Evolutionary conservation across 108 stramenopile species (phyloP), one percentile per base, ranked within the genome.

Genomic region (Cylindrotheca fusiformis): DNA sequence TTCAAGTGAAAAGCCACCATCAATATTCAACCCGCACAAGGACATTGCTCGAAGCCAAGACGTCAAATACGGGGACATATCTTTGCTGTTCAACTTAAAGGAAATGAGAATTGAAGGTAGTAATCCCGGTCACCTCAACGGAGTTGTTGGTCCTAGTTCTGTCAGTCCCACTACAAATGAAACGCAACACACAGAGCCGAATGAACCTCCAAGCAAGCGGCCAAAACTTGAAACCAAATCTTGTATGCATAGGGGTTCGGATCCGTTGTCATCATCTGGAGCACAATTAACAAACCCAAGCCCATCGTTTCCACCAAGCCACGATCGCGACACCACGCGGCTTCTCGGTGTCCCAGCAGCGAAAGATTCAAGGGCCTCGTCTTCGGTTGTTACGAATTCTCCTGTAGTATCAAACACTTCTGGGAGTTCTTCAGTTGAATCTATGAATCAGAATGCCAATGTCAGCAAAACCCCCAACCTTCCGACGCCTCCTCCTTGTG

Each of bases 171-270:
- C 36, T 41, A 14, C 14, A 6, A 10, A 14, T 41, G 36, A 41
- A 41, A 14, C 36, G 14, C 36, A 41, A 10, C 10, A 41, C 6
- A 41, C 36, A 41, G 36, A 6, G 36, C 14, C 36, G 14, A 14
- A 41, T 6, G 10, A 41, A 50, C 68, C 68, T 23, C 51, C 49
- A 32, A 52, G 14, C n/a, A 70, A 70, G 26, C 60, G 61, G 4
- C 55, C 62, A 46, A 70, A 70, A 48, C 5, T 57, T 20, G 68
- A 69, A 47, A 6, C 57, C 19, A n/a, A n/a, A n/a, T n/a, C n/a
- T n/a, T n/a, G n/a, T n/a, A n/a, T n/a, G n/a, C n/a, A n/a, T n/a
- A n/a, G n/a, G n/a, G n/a, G n/a, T n/a, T n/a, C n/a, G n/a, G n/a
- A n/a, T n/a, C n/a, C n/a, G n/a, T n/a, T n/a, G n/a, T n/a, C n/a